These are phyloP conservation scores for Gloeostereum incarnatum DNA, from an alignment of 768 basidiomycete species.

Conservation along the genomic window DNA sequence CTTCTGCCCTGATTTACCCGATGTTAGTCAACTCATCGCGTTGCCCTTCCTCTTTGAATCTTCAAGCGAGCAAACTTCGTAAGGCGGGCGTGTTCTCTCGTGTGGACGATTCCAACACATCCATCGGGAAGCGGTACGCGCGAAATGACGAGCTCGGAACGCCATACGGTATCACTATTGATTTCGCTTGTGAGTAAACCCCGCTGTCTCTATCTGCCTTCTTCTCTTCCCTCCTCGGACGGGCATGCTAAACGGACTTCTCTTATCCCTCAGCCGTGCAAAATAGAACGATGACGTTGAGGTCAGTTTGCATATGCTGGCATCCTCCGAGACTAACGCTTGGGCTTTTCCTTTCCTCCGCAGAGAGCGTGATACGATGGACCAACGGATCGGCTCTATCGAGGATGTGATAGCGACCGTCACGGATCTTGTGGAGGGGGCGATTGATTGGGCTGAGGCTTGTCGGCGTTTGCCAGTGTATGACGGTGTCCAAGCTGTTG, in stretches of 20 bases:
- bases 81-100: constrained; percentile 84
- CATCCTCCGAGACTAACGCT: neutral
- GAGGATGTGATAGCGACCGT: constrained; percentile 85
- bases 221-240: neutral
- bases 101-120: constrained; percentile 91
- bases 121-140: constrained; percentile 95
- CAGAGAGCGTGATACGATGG: constrained; percentile 92
- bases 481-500: constrained; percentile 84
- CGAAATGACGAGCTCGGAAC: constrained; percentile 98
- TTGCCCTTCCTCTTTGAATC: constrained; percentile 11
- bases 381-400: constrained; percentile 83
- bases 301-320: constrained; percentile 39
- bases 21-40: neutral
- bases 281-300: constrained; percentile 89
- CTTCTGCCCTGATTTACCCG: neutral
- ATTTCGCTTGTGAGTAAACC: constrained; percentile 66
- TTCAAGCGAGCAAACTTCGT: constrained; percentile 78
- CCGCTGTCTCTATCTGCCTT: constrained; percentile 4
- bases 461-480: constrained; percentile 65
- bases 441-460: constrained; percentile 70
- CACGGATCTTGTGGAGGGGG: constrained; percentile 68
- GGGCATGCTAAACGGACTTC: neutral
- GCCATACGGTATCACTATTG: constrained; percentile 92
- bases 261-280: constrained; percentile 53
- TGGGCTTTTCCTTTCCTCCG: constrained; percentile 9